Evolutionary conservation across 495 filamentous ascomycete species (phyloP).

Genomic region (Trypethelium eluteriae): DNA sequence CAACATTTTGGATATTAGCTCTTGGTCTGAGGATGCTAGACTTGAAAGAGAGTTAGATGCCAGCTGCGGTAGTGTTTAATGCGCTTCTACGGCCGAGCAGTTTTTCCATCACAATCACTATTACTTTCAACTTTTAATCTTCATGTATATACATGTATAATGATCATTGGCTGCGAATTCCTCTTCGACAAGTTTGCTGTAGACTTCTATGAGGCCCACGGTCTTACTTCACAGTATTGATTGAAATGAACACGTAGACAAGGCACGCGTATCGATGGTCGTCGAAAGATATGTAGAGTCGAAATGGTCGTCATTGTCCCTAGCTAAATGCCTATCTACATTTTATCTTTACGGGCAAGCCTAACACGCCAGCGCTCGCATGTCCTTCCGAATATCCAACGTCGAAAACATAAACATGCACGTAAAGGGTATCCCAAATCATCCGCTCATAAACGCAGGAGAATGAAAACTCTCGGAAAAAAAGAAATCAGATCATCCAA

Average conservation of each 20-base stretch:
- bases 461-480: neutral
- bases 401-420: neutral
- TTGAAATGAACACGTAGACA: neutral
- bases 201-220: no score
- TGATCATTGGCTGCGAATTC: neutral
- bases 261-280: neutral
- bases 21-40: neutral
- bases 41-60: neutral
- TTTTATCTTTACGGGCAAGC: no score
- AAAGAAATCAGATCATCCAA: neutral
- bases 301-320: neutral
- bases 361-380: neutral
- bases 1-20: neutral
- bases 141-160: neutral
- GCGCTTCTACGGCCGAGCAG: neutral
- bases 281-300: neutral
- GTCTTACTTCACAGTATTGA: neutral
- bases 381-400: neutral
- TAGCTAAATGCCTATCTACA: slow-evolving; percentile 1
- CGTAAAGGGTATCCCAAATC: slow-evolving; percentile 4
- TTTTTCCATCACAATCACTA: neutral
- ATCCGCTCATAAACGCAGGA: slow-evolving; percentile 12
- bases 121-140: neutral
- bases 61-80: neutral
- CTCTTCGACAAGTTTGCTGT: no score